phyloP scores from a whole-genome alignment of 352 stramenopile genomes.

The Pythium brassicae region DNA sequence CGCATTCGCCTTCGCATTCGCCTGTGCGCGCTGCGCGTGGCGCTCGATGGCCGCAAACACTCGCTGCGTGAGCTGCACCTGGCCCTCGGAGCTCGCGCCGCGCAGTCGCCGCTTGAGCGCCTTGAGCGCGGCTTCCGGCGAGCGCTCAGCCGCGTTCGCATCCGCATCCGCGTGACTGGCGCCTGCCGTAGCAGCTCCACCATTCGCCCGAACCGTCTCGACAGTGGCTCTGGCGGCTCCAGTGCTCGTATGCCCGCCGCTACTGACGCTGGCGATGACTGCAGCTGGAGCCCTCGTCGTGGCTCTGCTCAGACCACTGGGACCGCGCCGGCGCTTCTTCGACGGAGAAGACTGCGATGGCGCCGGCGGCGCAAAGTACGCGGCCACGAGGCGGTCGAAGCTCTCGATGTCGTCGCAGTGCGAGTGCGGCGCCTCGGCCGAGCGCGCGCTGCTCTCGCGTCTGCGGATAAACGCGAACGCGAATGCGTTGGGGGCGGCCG shows the following conservation, averaged over 20 bases:
- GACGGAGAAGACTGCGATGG: too few relatives aligned
- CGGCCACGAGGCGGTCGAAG: background rate
- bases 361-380: background rate
- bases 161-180: background rate
- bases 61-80: background rate
- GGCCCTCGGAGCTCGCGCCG: background rate
- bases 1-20: too few relatives aligned
- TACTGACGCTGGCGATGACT: too few relatives aligned
- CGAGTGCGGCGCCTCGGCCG: background rate
- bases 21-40: background rate
- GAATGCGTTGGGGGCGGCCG: too few relatives aligned
- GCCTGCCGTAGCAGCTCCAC: background rate
- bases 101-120: background rate
- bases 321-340: too few relatives aligned
- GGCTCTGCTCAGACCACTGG: too few relatives aligned
- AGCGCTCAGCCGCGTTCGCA: background rate
- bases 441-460: too few relatives aligned
- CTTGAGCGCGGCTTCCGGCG: background rate
- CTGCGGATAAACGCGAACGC: too few relatives aligned
- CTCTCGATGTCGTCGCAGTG: background rate
- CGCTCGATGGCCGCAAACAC: background rate
- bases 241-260: too few relatives aligned
- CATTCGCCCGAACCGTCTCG: too few relatives aligned
- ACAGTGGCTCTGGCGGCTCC: too few relatives aligned
- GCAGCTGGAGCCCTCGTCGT: too few relatives aligned